Evolutionary conservation across 108 stramenopile genomes (phyloP), one percentile per base, ranked within the genome.

Genomic region (Conticribra guillardii): DNA sequence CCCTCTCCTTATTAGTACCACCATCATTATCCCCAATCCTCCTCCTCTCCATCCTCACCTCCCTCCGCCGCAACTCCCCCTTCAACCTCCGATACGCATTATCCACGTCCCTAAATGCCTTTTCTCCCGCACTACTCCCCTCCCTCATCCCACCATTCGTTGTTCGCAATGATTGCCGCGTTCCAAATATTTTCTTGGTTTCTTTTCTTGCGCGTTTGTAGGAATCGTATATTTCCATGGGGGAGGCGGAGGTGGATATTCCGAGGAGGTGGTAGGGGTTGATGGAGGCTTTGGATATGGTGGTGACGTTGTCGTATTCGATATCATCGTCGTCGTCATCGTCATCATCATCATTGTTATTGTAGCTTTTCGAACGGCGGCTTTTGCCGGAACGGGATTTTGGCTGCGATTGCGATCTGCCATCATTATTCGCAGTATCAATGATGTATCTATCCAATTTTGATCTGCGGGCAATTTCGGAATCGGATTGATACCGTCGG

Each of bases 221-320:
- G 3, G 62, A 60, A 44, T 54, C 50, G 27, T 65, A 68, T 28
- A 78, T 32, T 41, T 78, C 76, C 22, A 28, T 60, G 30, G 56
- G 57, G 2, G 63, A 34, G 9, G 69, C 69, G 24, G 48, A 46
- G 30, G 56, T 51, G 5, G 68, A 57, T 24, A 78, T 26, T 17
- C 69, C 69, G 21, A 78, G 51, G 8, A 78, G 54, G 17, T 49
- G 51, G 26, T 78, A 78, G 16, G 76, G 76, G 32, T 78, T 78
- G 23, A 46, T 65, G 22, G 69, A 70, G 27, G 76, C 76, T 65
- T 78, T 70, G 28, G 76, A 78, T 65, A 78, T 70, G 16, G 76
- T 78, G 27, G 76, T 78, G 34, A 70, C 76, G 32, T 78, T 78
- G 37, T 78, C 76, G 15, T 58, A 45, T 15, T 64, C 63, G 50